Evolutionary conservation across 106 monocot species (phyloP).

Genomic region (Dendrobium chrysotoxum): DNA sequence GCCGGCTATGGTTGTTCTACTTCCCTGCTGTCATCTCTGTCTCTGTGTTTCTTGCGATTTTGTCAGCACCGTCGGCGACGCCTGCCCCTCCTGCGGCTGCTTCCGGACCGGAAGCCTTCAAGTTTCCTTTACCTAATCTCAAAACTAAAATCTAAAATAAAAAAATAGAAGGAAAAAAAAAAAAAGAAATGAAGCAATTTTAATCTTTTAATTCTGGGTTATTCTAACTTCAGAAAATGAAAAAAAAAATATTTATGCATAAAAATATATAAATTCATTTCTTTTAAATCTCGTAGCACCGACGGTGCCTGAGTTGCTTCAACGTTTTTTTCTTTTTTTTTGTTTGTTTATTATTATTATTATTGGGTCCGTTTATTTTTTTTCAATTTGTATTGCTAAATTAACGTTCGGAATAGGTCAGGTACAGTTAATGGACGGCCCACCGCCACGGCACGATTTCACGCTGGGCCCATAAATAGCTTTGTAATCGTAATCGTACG

Average conservation of each 20-base stretch:
- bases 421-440: neutral
- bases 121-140: conserved; percentile 1
- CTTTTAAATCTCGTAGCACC: neutral
- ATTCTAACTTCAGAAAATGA: neutral
- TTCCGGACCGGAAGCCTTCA: conserved; percentile 19
- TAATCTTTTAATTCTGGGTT: neutral
- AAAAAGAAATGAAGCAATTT: neutral
- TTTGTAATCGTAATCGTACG: neutral
- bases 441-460: neutral
- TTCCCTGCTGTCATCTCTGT: conserved; percentile 56
- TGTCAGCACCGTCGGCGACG: neutral
- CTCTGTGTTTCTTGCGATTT: conserved; percentile 33
- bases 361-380: neutral
- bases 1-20: conserved; percentile 24
- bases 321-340: neutral
- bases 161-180: neutral
- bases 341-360: neutral
- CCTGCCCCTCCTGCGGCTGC: conserved; percentile 18
- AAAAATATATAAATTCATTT: conserved; percentile 5
- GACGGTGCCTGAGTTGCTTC: too few species aligned
- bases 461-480: neutral
- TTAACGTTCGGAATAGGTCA: neutral
- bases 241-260: neutral
- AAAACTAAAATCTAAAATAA: neutral
- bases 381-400: neutral